Base-by-base conservation (phyloP, 2,329 filamentous ascomycete genomes). In the Alternaria sp. region DNA sequence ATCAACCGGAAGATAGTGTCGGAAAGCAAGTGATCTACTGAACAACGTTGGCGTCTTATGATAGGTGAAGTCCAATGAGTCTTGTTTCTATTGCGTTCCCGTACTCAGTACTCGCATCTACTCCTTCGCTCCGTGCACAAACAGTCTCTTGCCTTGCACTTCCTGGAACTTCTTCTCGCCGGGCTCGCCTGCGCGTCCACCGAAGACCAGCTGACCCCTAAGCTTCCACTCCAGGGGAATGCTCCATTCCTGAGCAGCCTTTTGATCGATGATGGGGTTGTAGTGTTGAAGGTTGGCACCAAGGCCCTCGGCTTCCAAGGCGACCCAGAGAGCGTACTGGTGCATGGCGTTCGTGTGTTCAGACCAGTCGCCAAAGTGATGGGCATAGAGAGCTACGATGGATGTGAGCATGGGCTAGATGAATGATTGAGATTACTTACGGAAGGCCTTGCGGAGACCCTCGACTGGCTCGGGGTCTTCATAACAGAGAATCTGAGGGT, bases 231-330 rank as follows among this genome's bases (percentile, higher is more conserved):
- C 86, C 18, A 82, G 75, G 46, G 92, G 91, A 30, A 97, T 73
- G 61, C 86, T 86, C 91, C 92, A 97, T 71, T 88, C 83, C 66
- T 84, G 84, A 47, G 86, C 82, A 57, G 94, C 90, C 83, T 89
- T 88, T 69, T 86, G 85, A 82, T 97, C 91, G 71, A 96, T 88
- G 62, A 97, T 81, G 20, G 93, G 93, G 87, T 93, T 96, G 86
- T 97, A 97, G 84, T 97, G 94, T 86, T 97, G 94, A 57, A 97
- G 86, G 86, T 94, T 97, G 78, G 90, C 92, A 69, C 93, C 93
- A 60, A 96, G 87, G 28, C 94, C 93, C 79, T 96, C 93, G 64
- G 90, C 86, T 83, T 94, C 92, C 61, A 97, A 88, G 5, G 90
- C 92, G 18, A 90, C 90, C 94, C 94, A 97, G 71, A 93, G 79